phyloP scores from a whole-genome alignment of 176 grass and related monocot species.

The Luzula sylvatica region DNA sequence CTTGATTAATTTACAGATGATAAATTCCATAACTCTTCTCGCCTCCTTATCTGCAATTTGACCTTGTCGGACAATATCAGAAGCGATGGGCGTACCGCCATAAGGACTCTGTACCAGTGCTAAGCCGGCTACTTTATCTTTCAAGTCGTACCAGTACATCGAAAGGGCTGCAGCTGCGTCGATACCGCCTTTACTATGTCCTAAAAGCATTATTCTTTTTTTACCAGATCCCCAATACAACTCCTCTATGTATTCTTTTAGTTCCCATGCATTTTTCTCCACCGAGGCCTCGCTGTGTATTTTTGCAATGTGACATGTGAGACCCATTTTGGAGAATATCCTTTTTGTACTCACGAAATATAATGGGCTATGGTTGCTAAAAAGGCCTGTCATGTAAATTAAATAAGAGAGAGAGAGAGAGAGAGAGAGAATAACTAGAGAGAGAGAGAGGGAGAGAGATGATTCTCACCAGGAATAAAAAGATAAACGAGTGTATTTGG shows the following conservation, averaged over 20 bases:
- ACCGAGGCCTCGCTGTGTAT: constrained; percentile 92
- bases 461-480: constrained; percentile 72
- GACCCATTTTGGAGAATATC: constrained; percentile 84
- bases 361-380: constrained; percentile 92
- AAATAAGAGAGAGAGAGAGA: not conserved
- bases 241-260: constrained; percentile 84
- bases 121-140: constrained; percentile 66
- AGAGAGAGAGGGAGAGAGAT: not conserved
- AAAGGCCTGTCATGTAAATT: constrained; percentile 50
- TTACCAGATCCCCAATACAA: constrained; percentile 85
- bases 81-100: constrained; percentile 65
- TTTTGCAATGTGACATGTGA: constrained; percentile 82
- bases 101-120: constrained; percentile 83
- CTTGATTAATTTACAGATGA: constrained; percentile 84
- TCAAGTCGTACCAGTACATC: constrained; percentile 71
- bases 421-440: not conserved
- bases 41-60: constrained; percentile 70
- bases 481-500: constrained; percentile 78
- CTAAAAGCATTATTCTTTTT: constrained; percentile 72
- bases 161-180: constrained; percentile 77
- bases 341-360: constrained; percentile 78
- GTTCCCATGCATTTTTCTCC: constrained; percentile 66
- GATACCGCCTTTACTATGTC: constrained; percentile 86
- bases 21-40: constrained; percentile 65
- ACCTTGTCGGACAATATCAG: constrained; percentile 76